A percentile compares a stretch with the other conserved stretches of the same genome.
phyloP scores from a whole-genome alignment of 768 basidiomycete genomes.

The Symmetrospora coprosmae region DNA sequence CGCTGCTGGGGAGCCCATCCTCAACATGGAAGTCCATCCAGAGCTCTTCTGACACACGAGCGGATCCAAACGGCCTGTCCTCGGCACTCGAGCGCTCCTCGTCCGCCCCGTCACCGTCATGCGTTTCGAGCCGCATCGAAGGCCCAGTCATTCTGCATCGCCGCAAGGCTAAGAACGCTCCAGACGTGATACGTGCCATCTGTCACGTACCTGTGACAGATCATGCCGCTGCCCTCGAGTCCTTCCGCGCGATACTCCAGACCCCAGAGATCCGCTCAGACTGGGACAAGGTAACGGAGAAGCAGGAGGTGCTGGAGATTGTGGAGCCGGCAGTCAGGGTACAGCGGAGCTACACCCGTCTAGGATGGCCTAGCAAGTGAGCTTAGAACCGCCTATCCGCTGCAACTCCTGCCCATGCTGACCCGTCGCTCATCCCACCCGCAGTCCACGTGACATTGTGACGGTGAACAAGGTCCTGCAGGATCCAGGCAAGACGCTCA shows the following conservation, averaged over 20 bases:
- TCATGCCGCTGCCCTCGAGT: not conserved
- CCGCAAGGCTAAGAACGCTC: not conserved
- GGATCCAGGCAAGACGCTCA: slow-evolving; percentile 9
- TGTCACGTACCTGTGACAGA: not conserved
- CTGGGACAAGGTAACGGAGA: slow-evolving; percentile 4
- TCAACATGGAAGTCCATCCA: slow-evolving; percentile 13
- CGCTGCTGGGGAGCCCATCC: slow-evolving; percentile 2
- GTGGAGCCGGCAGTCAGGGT: slow-evolving; percentile 8
- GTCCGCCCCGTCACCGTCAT: too few species aligned
- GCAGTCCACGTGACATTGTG: slow-evolving; percentile 10
- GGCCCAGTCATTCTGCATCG: slow-evolving; percentile 2
- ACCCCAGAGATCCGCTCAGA: not conserved
- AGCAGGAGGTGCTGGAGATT: slow-evolving; percentile 12
- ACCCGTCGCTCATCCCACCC: too few species aligned
- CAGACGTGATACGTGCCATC: not conserved
- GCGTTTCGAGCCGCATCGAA: not conserved
- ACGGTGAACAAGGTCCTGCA: slow-evolving; percentile 5
- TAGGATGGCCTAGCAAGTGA: slow-evolving; percentile 19
- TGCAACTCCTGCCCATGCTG: too few species aligned
- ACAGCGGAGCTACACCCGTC: not conserved
- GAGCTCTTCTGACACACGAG: too few species aligned
- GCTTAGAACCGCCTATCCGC: too few species aligned
- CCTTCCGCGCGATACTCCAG: not conserved
- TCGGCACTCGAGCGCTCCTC: too few species aligned
- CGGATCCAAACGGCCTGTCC: too few species aligned